Percentiles rank a stretch among this genome's conserved stretches.
Evolutionary conservation across 192 early-diverging fungal species (phyloP).

Genomic region (Gaertneriomyces sp.): DNA sequence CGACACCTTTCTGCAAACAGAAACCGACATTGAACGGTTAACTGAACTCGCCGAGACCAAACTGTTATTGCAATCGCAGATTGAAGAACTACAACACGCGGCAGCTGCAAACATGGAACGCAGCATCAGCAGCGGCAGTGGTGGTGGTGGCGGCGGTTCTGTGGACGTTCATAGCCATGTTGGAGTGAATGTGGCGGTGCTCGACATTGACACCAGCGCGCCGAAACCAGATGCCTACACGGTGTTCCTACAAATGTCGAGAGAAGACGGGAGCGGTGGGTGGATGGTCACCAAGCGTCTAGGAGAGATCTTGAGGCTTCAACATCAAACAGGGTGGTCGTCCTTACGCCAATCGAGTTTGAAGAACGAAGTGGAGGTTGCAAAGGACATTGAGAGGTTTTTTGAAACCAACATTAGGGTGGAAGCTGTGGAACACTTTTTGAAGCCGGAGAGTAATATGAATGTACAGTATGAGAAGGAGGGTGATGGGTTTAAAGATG

Average conservation of each 20-base stretch:
- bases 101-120: constrained; percentile 8
- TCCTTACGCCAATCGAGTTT: constrained; percentile 19
- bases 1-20: constrained; percentile 15
- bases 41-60: constrained; percentile 31
- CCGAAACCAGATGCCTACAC: not conserved
- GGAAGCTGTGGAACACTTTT: constrained; percentile 23
- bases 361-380: constrained; percentile 11
- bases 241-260: constrained; percentile 14
- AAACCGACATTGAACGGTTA: constrained; percentile 12
- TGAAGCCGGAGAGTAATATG: constrained; percentile 31
- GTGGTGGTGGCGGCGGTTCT: constrained; percentile 11
- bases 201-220: not conserved
- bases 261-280: constrained; percentile 12
- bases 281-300: constrained; percentile 33
- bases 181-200: constrained; percentile 7
- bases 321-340: not conserved
- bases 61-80: constrained; percentile 28
- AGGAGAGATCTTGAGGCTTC: constrained; percentile 8
- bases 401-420: not conserved
- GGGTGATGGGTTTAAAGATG: too few species aligned
- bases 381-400: constrained; percentile 27
- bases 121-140: not conserved
- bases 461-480: not conserved
- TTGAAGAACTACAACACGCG: constrained; percentile 32
- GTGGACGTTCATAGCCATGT: constrained; percentile 15